Evolutionary conservation across 2,329 filamentous ascomycete genomes (phyloP), one percentile per base, ranked within the genome.

Genomic region (Apiospora malaysiana): DNA sequence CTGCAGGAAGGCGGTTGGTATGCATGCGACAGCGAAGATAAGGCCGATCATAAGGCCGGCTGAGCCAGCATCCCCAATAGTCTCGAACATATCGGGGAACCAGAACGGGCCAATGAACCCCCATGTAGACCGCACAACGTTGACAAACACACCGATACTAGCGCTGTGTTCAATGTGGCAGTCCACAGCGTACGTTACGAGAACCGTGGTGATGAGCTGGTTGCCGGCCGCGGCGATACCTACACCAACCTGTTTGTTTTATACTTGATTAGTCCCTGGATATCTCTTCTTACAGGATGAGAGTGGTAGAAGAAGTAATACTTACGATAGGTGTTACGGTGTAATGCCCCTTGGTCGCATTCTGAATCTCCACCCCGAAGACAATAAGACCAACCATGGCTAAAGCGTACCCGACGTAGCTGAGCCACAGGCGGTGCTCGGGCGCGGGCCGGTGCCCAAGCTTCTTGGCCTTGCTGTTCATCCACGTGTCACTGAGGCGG

Each of bases 171-270:
- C 81, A 2, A 81, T 83, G 72, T 89, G 85, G 74, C 86, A 88
- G 73, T 91, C 89, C 0, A 91, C 85, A 0, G 88, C 85, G 76
- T 90, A 91, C 0, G 89, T 90, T 32, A 89, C 86, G 59, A 89
- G 76, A 2, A 90, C 85, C 0, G 89, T 90, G 0, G 89, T 90
- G 21, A 90, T 83, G 56, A 91, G 85, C 77, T 91, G 89, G 71
- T 89, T 90, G 0, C 89, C 89, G 6, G 83, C 85, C 0, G 84
- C 85, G 0, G 82, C 83, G 72, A 87, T 84, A 2, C 83, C 88
- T 7, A 83, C 83, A 5, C 88, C 88, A 21, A 90, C 47, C 66
- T 68, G 25, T 45, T 23, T 18, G 5, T 10, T 42, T 45, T 9
- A 7, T 10, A 12, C 21, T 14, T 18, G 12, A 18, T 47, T 49